Base-by-base conservation (phyloP, 2,329 filamentous ascomycete species). In the Juglanconis sp. region DNA sequence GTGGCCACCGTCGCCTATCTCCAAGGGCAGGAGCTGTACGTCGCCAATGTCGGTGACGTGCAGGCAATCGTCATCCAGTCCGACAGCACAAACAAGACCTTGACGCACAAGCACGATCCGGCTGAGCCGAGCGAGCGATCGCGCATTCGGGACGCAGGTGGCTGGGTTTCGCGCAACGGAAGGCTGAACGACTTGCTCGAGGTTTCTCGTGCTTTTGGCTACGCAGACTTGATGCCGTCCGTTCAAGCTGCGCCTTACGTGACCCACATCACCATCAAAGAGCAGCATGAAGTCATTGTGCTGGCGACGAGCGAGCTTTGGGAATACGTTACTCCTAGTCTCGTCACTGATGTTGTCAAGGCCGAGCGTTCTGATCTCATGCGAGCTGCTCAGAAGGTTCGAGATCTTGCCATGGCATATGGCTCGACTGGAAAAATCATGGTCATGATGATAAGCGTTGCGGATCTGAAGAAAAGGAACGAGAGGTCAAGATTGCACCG, bases 371-470 rank as follows among this genome's bases (percentile, higher is more conserved):
- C 86, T 50, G 94, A 99, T 72, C 81, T 97, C 49, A 99, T 99
- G 95, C 85, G 91, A 57, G 95, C 94, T 15, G 90, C 95, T 4
- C 94, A 98, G 72, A 96, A 96, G 76, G 83, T 99, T 36, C 87
- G 95, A 61, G 95, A 99, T 76, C 80, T 98, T 57, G 95, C 95
- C 47, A 96, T 99, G 71, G 92, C 94, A 1, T 98, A 97, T 72
- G 95, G 95, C 56, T 91, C 94, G 11, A 93, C 88, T 1, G 89
- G 89, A 70, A 99, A 99, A 77, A 91, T 98, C 65, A 98, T 98
- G 93, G 92, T 99, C 49, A 98, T 98, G 94, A 91, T 99, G 80
- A 87, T 99, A 57, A 94, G 93, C 58, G 90, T 99, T 42, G 88
- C 90, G 58, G 93, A 98, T 70, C 79, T 99, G 57, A 94, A 96